Evolutionary conservation across 345 rosid genomes (phyloP).

Genomic region (Gossypium sturtianum): DNA sequence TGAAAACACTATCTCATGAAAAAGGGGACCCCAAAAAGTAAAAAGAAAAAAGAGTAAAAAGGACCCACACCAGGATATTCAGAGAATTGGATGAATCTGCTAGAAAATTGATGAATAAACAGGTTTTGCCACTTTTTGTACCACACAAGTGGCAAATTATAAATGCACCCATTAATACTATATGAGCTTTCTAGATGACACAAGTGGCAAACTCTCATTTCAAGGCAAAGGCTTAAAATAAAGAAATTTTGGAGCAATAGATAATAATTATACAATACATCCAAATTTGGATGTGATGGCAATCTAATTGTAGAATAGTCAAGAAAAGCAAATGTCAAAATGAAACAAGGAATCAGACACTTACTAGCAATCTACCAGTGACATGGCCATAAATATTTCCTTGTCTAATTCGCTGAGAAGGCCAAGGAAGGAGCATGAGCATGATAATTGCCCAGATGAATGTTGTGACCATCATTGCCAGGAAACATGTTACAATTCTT

Average conservation of each 20-base stretch:
- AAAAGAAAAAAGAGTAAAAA: neutral
- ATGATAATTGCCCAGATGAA: constrained; percentile 42
- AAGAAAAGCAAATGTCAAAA: neutral
- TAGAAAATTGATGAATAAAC: too few relatives aligned
- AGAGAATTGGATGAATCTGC: neutral
- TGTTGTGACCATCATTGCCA: constrained; percentile 43
- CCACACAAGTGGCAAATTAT: too few relatives aligned
- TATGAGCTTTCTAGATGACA: too few relatives aligned
- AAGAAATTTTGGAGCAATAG: neutral
- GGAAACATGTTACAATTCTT: constrained; percentile 40
- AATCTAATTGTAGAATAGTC: too few relatives aligned
- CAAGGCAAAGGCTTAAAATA: neutral
- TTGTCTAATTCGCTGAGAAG: constrained; percentile 42
- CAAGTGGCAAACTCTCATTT: constrained; percentile 6
- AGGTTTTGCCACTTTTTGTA: too few relatives aligned
- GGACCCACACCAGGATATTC: neutral
- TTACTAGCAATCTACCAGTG: constrained; percentile 56
- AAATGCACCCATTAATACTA: too few relatives aligned
- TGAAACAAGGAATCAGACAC: neutral
- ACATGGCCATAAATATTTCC: constrained; percentile 55
- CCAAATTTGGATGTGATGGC: too few relatives aligned
- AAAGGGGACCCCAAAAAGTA: too few relatives aligned
- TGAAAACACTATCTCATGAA: neutral
- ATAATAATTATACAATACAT: neutral
- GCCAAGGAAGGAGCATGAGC: constrained; percentile 48